Conservation (phyloP, 164 flowering plant genomes). For the Cinnamomum chago region DNA sequence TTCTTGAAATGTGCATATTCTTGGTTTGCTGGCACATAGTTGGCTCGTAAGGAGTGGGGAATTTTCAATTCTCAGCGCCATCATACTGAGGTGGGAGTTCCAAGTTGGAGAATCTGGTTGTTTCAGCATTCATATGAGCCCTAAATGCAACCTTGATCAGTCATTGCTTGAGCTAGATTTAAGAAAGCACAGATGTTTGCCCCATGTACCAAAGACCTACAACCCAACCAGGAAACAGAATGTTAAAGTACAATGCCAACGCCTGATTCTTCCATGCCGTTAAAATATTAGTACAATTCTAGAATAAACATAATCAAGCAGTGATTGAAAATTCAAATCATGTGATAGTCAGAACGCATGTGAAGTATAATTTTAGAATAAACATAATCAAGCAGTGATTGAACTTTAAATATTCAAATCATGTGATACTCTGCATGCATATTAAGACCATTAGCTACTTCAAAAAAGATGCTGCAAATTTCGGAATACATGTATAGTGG, state of each 20-base stretch:
- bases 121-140: background rate
- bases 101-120: background rate
- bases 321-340: background rate
- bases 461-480: background rate
- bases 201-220: conserved; percentile 78
- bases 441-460: background rate
- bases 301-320: background rate
- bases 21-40: background rate
- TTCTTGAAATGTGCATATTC: background rate
- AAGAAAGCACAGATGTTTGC: conserved; percentile 80
- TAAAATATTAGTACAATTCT: background rate
- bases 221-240: background rate
- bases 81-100: background rate
- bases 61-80: background rate
- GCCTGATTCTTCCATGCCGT: background rate
- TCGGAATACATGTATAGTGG: background rate
- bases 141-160: conserved; percentile 95
- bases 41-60: background rate
- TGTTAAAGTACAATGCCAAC: background rate
- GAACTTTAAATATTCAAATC: background rate
- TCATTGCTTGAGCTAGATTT: conserved; percentile 75
- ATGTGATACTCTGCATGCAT: background rate
- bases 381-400: background rate
- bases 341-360: background rate
- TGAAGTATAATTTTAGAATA: background rate